Evolutionary conservation across 2,329 filamentous ascomycete species (phyloP).

Genomic region (Apiospora hydei): DNA sequence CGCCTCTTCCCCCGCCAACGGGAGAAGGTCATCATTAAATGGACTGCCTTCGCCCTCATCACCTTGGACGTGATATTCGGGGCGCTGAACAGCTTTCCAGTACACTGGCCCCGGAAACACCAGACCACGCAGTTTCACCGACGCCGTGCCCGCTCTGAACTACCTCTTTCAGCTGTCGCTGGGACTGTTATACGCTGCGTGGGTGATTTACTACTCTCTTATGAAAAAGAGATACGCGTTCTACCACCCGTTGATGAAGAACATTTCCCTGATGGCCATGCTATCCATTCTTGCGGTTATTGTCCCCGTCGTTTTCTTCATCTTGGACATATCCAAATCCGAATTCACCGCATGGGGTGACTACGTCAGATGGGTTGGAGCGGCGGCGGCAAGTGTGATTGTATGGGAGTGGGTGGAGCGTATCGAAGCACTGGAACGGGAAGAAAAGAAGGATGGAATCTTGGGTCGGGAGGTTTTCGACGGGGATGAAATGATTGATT

Average conservation of each 20-base stretch:
- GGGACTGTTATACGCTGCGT: slow-evolving; percentile 87
- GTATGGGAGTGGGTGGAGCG: slow-evolving; percentile 99
- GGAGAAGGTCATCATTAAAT: slow-evolving; percentile 98
- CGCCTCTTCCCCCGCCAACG: slow-evolving; percentile 94
- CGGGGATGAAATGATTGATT: slow-evolving; percentile 88
- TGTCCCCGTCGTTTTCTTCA: slow-evolving; percentile 91
- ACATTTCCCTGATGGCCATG: slow-evolving; percentile 81
- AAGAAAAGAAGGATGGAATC: slow-evolving; percentile 94
- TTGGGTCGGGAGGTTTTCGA: slow-evolving; percentile 91
- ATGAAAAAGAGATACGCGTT: slow-evolving; percentile 92
- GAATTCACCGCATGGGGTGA: slow-evolving; percentile 92
- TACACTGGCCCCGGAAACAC: slow-evolving; percentile 59
- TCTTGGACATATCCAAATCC: slow-evolving; percentile 85
- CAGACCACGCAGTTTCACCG: slow-evolving; percentile 78
- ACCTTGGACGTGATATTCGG: slow-evolving; percentile 90
- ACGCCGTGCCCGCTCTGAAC: slow-evolving; percentile 88
- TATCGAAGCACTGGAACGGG: slow-evolving; percentile 89
- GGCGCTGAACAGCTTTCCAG: slow-evolving; percentile 87
- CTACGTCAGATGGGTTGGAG: slow-evolving; percentile 96
- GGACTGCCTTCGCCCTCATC: slow-evolving; percentile 95
- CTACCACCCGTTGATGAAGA: slow-evolving; percentile 89
- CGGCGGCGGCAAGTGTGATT: slow-evolving; percentile 91
- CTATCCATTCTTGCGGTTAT: slow-evolving; percentile 83
- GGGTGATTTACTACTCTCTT: slow-evolving; percentile 93
- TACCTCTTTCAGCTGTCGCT: slow-evolving; percentile 91